Evolutionary conservation across 2,329 filamentous ascomycete species (phyloP).

Genomic region (Aspergillus awamori): DNA sequence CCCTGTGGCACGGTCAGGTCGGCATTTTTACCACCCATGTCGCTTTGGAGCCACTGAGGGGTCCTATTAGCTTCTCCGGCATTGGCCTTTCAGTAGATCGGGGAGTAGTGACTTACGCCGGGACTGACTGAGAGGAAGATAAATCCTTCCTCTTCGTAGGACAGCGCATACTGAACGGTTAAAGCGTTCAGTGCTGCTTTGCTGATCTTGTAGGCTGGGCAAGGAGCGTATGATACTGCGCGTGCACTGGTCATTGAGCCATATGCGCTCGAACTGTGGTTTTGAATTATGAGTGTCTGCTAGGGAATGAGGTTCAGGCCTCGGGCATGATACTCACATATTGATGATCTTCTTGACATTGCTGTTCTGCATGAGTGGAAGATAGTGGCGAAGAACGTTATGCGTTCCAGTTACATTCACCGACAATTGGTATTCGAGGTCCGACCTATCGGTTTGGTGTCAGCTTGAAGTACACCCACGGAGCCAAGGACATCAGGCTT

Average conservation of each 20-base stretch:
- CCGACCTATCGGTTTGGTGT: background rate
- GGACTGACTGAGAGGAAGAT: slow-evolving; percentile 48
- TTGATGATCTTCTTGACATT: slow-evolving; percentile 13
- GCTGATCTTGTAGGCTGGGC: slow-evolving; percentile 50
- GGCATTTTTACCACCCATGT: slow-evolving; percentile 15
- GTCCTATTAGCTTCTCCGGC: no score
- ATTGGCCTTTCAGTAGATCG: no score
- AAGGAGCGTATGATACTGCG: slow-evolving; percentile 19
- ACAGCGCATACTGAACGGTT: slow-evolving; percentile 41
- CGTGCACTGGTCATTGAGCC: slow-evolving; percentile 5
- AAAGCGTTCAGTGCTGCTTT: slow-evolving; percentile 55
- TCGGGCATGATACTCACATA: slow-evolving; percentile 1
- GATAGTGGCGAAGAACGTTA: slow-evolving; percentile 7
- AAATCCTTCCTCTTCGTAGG: slow-evolving; percentile 45
- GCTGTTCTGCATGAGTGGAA: slow-evolving; percentile 7
- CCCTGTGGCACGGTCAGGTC: slow-evolving; percentile 13
- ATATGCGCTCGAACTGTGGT: slow-evolving; percentile 8
- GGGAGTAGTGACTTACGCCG: slow-evolving; percentile 42
- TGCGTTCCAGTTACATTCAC: slow-evolving; percentile 15
- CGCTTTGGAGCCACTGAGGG: slow-evolving; percentile 11
- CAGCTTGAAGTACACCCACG: background rate
- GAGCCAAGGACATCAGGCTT: background rate
- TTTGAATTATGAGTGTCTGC: no score
- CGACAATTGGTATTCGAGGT: slow-evolving; percentile 10
- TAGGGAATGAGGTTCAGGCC: no score